Percentiles rank a stretch among this genome's conserved stretches.
phyloP scores from a whole-genome alignment of 805 yeast species.

The Pachysolen tannophilus region DNA sequence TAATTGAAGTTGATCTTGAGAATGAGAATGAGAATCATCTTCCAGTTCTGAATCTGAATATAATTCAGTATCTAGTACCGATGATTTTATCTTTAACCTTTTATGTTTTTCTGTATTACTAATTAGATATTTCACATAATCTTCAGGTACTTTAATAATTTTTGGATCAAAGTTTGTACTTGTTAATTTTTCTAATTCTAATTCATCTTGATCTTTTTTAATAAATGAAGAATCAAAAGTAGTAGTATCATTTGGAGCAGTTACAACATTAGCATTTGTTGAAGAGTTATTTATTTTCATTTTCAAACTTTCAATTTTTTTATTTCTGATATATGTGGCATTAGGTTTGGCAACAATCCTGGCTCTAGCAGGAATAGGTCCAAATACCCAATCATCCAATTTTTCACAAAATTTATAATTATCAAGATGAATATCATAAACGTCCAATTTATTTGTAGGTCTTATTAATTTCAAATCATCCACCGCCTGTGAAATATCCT shows the following conservation, averaged over 20 bases:
- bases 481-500: slow-evolving; percentile 69
- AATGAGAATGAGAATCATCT: background rate
- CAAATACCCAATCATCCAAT: slow-evolving; percentile 50
- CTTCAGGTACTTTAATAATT: slow-evolving; percentile 4
- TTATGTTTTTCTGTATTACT: background rate
- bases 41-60: background rate
- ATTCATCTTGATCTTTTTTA: slow-evolving; percentile 6
- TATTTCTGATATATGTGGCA: slow-evolving; percentile 16
- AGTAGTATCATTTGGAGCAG: background rate
- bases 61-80: background rate
- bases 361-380: slow-evolving; percentile 35
- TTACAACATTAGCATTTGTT: too few species aligned
- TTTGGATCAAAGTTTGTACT: slow-evolving; percentile 1
- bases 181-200: slow-evolving; percentile 9
- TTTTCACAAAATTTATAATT: slow-evolving; percentile 39
- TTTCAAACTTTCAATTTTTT: slow-evolving; percentile 17
- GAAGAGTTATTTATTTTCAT: slow-evolving; percentile 22
- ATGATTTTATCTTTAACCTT: background rate
- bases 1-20: too few species aligned
- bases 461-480: slow-evolving; percentile 52
- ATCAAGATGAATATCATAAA: slow-evolving; percentile 39
- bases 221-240: background rate
- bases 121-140: slow-evolving; percentile 6
- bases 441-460: slow-evolving; percentile 48
- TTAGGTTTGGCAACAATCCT: slow-evolving; percentile 28